Evolutionary conservation across 345 rosid species (phyloP), one percentile per base, ranked within the genome.

Genomic region (Eucalyptus curtisii): DNA sequence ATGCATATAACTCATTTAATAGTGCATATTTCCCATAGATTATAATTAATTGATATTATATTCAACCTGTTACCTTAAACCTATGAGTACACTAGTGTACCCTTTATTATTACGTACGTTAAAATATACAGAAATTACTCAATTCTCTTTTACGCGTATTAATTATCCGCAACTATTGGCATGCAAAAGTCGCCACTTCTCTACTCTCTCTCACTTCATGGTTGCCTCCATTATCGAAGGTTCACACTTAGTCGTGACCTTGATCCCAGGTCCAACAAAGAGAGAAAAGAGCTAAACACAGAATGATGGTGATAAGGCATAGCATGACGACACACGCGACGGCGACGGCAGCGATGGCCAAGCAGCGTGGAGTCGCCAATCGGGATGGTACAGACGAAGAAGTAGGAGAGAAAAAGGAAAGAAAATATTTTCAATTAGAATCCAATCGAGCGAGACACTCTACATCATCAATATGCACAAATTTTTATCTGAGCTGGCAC

Each of bases 81-180:
- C 4, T 5, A 20, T 19, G 4, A 10, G 6, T 40, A 3, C 1
- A 0, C 27, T 10, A 1, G 1, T 19, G 25, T 76, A 2, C 27
- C 11, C 1, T 76, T 68, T 3, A 16, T 68, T 31, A 68, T 31
- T 9, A 31, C 11, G 1, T 8, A 31, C 5, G 31, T 30, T 1
- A 22, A 19, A 71, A 37, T 37, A 33, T 5, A 71, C 0, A 33
- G 0, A 37, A 37, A 76, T 76, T 40, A 76, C 82, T 37, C 15
- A 2, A 76, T 40, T 37, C 30, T 40, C 15, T 40, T 22, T 42
- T 40, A 3, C 4, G 3, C 47, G 6, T 40, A 8, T 40, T 19
- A 10, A 7, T 19, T 19, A 71, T 9, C 7, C 0, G 7, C 11
- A 71, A 19, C 25, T 10, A 71, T 33, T 12, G 13, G 40, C 44